A percentile compares a stretch with the other conserved stretches of the same genome.
phyloP scores from a whole-genome alignment of 2,329 filamentous ascomycete genomes.

The Neocatenulostroma microsporum region DNA sequence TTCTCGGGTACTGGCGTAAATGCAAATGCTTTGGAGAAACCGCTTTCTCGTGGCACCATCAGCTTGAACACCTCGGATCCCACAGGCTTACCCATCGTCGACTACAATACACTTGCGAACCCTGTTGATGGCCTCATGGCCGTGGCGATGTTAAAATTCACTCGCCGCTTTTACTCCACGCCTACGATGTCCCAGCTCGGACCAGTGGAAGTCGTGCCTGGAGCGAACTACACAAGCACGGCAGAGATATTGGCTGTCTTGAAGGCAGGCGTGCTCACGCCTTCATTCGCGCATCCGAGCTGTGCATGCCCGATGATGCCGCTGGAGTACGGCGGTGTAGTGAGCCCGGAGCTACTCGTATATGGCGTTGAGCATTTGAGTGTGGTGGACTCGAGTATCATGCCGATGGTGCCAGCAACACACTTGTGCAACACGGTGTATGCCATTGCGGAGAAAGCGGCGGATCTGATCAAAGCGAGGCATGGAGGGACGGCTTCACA shows the following conservation, averaged over 20 bases:
- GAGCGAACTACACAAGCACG: conserved; percentile 13
- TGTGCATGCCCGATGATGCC: conserved; percentile 30
- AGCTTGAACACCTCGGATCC: conserved; percentile 31
- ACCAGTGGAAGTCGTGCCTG: conserved; percentile 28
- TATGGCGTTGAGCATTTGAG: conserved; percentile 31
- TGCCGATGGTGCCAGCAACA: conserved; percentile 19
- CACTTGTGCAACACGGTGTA: conserved; percentile 23
- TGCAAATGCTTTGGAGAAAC: conserved; percentile 28
- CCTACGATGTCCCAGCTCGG: conserved; percentile 26
- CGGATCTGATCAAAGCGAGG: conserved; percentile 17
- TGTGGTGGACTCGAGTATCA: conserved; percentile 29
- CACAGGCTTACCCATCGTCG: conserved; percentile 24
- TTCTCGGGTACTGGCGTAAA: conserved; percentile 10
- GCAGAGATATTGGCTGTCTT: conserved; percentile 12
- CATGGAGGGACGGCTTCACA: neutral
- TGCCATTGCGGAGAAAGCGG: conserved; percentile 34
- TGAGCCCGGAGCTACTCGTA: conserved; percentile 29
- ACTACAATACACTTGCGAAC: conserved; percentile 30
- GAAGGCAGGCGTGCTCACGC: conserved; percentile 10
- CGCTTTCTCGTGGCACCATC: conserved; percentile 32
- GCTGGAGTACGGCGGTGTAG: conserved; percentile 24
- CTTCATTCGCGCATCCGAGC: conserved; percentile 26
- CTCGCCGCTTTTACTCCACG: conserved; percentile 28
- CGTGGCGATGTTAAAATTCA: conserved; percentile 29
- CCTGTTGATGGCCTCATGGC: conserved; percentile 32